A percentile compares a stretch with the other conserved stretches of the same genome.
Conservation (phyloP, 371 early-diverging fungal species). For the Mortierella sp. region DNA sequence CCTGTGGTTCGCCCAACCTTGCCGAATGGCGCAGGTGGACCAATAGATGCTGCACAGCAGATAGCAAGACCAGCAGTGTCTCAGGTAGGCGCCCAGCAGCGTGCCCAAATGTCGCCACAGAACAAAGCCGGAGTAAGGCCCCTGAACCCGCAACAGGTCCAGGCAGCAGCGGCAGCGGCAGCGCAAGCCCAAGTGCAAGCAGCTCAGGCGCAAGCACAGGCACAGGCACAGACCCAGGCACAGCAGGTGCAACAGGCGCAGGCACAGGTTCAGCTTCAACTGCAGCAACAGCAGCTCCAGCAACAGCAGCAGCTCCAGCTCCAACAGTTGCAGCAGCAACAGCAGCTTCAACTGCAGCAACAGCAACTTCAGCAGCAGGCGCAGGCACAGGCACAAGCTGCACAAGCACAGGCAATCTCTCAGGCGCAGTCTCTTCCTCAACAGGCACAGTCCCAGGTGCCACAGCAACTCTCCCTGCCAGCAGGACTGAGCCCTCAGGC, state of each 20-base stretch:
- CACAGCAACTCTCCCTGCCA: slow-evolving; percentile 23
- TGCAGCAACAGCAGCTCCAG: slow-evolving; percentile 43
- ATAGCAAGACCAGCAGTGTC: slow-evolving; percentile 30
- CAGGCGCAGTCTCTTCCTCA: slow-evolving; percentile 48
- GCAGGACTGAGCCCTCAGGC: slow-evolving; percentile 39
- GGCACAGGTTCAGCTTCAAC: slow-evolving; percentile 42
- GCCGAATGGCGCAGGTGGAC: slow-evolving; percentile 28
- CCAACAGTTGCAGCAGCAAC: slow-evolving; percentile 35
- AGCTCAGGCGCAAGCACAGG: slow-evolving; percentile 19
- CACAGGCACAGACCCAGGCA: slow-evolving; percentile 15
- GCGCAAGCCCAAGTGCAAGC: slow-evolving; percentile 37
- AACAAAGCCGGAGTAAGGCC: slow-evolving; percentile 48
- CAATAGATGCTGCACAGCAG: slow-evolving; percentile 41
- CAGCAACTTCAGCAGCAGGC: slow-evolving; percentile 32
- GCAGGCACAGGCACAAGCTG: slow-evolving; percentile 51
- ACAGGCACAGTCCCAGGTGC: slow-evolving; percentile 39
- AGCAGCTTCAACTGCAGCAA: slow-evolving; percentile 30
- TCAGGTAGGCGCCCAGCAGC: slow-evolving; percentile 33
- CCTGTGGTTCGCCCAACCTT: slow-evolving; percentile 52
- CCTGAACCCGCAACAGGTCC: slow-evolving; percentile 47
- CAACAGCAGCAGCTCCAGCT: slow-evolving; percentile 37
- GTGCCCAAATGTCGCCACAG: slow-evolving; percentile 52
- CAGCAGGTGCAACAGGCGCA: slow-evolving; percentile 22
- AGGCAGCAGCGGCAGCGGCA: slow-evolving; percentile 38
- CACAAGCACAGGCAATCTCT: slow-evolving; percentile 49